phyloP scores from a whole-genome alignment of 306 rosid genomes.

The Hippophae rhamnoides region DNA sequence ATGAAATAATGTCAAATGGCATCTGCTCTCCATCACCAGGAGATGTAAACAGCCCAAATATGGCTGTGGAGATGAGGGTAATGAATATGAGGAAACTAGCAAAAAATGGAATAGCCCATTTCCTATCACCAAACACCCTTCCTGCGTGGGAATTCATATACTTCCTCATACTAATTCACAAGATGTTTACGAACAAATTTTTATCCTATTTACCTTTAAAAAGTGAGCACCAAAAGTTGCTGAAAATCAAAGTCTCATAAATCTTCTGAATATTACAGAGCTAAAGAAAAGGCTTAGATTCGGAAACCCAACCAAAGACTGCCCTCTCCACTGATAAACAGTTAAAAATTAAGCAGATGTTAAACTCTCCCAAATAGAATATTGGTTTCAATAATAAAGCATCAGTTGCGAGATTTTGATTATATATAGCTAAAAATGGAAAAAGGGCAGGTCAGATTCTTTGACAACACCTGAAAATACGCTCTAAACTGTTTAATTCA shows the following conservation, averaged over 20 bases:
- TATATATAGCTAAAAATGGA: background rate
- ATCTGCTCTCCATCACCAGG: constrained; percentile 44
- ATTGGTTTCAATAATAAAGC: constrained; percentile 25
- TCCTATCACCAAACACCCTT: constrained; percentile 73
- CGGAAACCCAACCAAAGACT: constrained; percentile 20
- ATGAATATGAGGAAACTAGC: constrained; percentile 64
- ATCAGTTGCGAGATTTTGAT: too few species aligned
- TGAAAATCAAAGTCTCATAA: constrained; percentile 24
- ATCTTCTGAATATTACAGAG: constrained; percentile 10
- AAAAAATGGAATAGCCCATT: constrained; percentile 77
- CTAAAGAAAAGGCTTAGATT: constrained; percentile 6
- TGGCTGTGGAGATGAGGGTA: constrained; percentile 53
- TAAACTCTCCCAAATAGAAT: constrained; percentile 19
- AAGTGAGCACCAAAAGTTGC: constrained; percentile 22
- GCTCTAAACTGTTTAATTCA: constrained; percentile 21
- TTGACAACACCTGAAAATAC: constrained; percentile 20
- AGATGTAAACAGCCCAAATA: constrained; percentile 42
- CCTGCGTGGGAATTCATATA: constrained; percentile 60
- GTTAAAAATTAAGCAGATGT: constrained; percentile 23
- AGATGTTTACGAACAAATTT: constrained; percentile 8
- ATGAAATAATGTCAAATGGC: constrained; percentile 45
- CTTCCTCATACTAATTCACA: constrained; percentile 69
- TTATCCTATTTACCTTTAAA: constrained; percentile 3
- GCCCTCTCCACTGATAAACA: constrained; percentile 19
- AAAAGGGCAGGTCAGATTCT: constrained; percentile 21